Conservation (phyloP, 352 stramenopile species). For the Phytophthora niederhauseri region DNA sequence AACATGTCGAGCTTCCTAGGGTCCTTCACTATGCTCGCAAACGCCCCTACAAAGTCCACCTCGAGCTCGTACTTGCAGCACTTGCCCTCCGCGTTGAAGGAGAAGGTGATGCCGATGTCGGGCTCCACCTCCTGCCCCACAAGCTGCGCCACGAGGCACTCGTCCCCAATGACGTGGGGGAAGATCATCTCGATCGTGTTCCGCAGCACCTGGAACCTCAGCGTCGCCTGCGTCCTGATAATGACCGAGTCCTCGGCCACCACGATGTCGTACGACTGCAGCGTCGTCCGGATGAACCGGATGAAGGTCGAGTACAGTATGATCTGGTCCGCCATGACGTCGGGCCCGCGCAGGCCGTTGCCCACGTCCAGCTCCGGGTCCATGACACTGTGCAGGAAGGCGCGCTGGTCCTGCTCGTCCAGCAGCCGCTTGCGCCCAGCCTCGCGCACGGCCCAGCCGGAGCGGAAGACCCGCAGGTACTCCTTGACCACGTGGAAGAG, state of each 20-base stretch:
- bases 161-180: conserved; percentile 48
- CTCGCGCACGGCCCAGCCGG: conserved; percentile 5
- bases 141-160: conserved; percentile 44
- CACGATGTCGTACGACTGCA: conserved; percentile 42
- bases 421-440: conserved; percentile 21
- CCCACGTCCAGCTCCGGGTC: conserved; percentile 43
- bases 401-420: conserved; percentile 31
- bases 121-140: conserved; percentile 44
- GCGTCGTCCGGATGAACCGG: conserved; percentile 40
- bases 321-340: conserved; percentile 51
- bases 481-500: conserved; percentile 31
- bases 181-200: conserved; percentile 55
- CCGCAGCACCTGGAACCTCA: conserved; percentile 52
- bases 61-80: conserved; percentile 39
- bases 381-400: conserved; percentile 49
- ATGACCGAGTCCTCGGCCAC: conserved; percentile 41
- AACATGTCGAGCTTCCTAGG: conserved; percentile 38
- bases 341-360: conserved; percentile 35
- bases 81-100: conserved; percentile 41
- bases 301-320: conserved; percentile 50
- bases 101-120: conserved; percentile 35
- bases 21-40: conserved; percentile 41
- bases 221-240: conserved; percentile 32
- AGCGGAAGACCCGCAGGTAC: conserved; percentile 39
- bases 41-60: conserved; percentile 46